These are phyloP conservation scores for Eimeria zaria DNA, from an alignment of 169 alveolate species.

Conservation along the genomic window DNA sequence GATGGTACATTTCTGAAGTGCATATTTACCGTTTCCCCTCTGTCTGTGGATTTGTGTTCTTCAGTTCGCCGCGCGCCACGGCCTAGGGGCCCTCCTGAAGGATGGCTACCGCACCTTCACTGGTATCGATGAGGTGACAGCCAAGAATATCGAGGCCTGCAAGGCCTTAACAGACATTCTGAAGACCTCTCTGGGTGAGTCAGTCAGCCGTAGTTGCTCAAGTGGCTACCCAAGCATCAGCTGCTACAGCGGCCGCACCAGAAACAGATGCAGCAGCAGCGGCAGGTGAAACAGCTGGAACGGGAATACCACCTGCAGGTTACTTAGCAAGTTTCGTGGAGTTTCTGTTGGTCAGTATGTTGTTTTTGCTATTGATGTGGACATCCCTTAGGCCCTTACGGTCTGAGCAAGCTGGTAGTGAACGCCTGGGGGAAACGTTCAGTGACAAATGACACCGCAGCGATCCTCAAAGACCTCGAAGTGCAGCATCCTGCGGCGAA, in stretches of 20 bases:
- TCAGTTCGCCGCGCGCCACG: conserved; percentile 84
- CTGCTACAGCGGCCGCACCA: not conserved
- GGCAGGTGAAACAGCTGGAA: not conserved
- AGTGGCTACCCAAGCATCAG: not conserved
- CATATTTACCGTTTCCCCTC: not conserved
- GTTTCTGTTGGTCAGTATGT: not conserved
- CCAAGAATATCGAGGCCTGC: conserved; percentile 96
- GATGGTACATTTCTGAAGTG: not conserved
- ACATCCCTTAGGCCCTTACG: conserved; percentile 55
- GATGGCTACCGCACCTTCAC: conserved; percentile 95
- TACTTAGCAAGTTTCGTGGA: not conserved
- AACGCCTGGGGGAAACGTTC: conserved; percentile 97
- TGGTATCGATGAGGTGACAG: conserved; percentile 97
- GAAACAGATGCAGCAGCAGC: not conserved
- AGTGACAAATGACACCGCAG: conserved; percentile 95
- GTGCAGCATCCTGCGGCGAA: conserved; percentile 99
- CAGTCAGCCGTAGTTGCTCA: not conserved
- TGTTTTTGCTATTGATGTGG: not conserved
- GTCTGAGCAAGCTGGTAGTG: conserved; percentile 97
- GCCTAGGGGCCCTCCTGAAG: conserved; percentile 85
- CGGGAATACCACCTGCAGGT: not conserved
- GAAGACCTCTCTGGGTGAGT: conserved; percentile 91
- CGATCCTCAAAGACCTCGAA: conserved; percentile 98
- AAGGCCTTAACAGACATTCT: conserved; percentile 95
- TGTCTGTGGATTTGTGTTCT: not conserved